These are phyloP conservation scores for Alliaria petiolata DNA, from an alignment of 345 rosid species.

Conservation along the genomic window DNA sequence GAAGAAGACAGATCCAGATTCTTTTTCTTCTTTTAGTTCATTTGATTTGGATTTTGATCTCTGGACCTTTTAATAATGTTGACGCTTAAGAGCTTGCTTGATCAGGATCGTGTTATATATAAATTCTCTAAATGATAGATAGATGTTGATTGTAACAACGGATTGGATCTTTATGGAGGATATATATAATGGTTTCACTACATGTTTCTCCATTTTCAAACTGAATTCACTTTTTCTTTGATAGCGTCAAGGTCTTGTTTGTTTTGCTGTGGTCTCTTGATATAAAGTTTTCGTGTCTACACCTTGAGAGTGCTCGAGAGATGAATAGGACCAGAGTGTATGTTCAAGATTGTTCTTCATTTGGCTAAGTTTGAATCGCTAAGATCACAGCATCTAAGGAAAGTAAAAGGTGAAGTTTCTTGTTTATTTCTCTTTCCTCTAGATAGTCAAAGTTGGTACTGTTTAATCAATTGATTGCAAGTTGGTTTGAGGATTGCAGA, in stretches of 20 bases:
- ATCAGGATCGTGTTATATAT: constrained; percentile 10
- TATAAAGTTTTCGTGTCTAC: not conserved
- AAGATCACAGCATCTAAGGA: not conserved
- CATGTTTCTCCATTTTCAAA: constrained; percentile 6
- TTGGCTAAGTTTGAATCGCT: constrained; percentile 1
- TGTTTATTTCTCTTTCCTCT: not conserved
- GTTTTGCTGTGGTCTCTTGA: constrained; percentile 11
- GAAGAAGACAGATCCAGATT: constrained; percentile 10
- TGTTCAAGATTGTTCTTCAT: not conserved
- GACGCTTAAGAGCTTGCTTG: not conserved
- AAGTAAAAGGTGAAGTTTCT: constrained; percentile 19
- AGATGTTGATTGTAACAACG: not conserved
- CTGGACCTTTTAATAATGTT: constrained; percentile 5
- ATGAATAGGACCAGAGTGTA: not conserved
- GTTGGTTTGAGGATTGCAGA: constrained; percentile 20
- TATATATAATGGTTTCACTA: not conserved
- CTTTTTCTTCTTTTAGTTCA: constrained; percentile 6
- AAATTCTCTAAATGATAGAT: not conserved
- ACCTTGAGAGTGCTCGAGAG: constrained; percentile 4
- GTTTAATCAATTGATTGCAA: constrained; percentile 11
- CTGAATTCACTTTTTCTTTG: not conserved
- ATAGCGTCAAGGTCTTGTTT: not conserved
- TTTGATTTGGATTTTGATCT: constrained; percentile 9
- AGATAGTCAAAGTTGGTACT: constrained; percentile 13
- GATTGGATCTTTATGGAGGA: constrained; percentile 1